Evolutionary conservation across 139 green algal species (phyloP), one percentile per base, ranked within the genome.

Genomic region (Picochlorum sp.): DNA sequence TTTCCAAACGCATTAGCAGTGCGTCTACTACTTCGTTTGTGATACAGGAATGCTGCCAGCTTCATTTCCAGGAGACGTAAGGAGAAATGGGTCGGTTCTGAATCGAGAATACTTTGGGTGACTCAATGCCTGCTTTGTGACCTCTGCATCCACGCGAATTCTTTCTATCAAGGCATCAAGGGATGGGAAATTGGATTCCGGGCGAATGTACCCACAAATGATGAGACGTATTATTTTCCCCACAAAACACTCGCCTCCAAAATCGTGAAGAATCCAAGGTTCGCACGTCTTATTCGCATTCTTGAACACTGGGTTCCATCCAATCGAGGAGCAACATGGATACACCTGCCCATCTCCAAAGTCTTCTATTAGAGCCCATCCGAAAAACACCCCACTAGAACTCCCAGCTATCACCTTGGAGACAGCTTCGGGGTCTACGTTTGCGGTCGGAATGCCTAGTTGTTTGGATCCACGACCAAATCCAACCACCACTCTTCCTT

Each of bases 401-500:
- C 84, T 74, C 55, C 87, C 79, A 20, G 77, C 66, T 47, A 94
- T 63, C 9, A 49, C 44, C 5, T 47, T 51, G 0, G 63, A 52
- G 32, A 96, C 65, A 1, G 66, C 73, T 8, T 57, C 68, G 2
- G 63, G 54, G 30, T 89, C 80, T 7, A 96, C 51, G 50, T 96
- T 96, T 47, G 89, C 89, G 1, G 89, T 96, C 20, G 87, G 89
- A 33, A 96, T 95, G 36, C 89, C 87, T 20, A 96, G 79, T 64
- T 94, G 75, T 66, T 84, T 73, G 76, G 67, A 87, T 5, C 89
- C 89, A 13, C 89, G 61, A 0, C 90, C 90, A 69, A 96, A 97
- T n/a, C 90, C 90, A 45, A 83, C 83, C 5, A 97, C 81, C 33
- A 97, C 90, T 3, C 61, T 75, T 5, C 90, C 90, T 12, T 69